Base-by-base conservation (phyloP, 176 grass and related monocot genomes). In the Juncus effusus region DNA sequence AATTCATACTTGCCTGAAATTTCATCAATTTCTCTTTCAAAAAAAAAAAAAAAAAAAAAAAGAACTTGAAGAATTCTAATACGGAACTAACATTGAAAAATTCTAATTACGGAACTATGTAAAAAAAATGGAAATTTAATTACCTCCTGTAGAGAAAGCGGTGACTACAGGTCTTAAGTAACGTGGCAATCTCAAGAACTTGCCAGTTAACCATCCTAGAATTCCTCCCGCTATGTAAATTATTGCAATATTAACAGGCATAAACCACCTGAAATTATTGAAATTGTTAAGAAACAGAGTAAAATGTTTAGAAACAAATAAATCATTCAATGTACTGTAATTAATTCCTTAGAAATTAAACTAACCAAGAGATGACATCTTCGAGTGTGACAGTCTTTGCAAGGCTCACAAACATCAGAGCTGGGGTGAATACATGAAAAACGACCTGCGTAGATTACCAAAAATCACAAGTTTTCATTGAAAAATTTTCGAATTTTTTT, bases 161-260 rank as follows among this genome's bases (percentile, higher is more conserved):
- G 83, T 82, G 16, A 97, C 78, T 5, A 97, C 67, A 54, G 80
- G 77, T 49, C 71, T 60, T 2, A 97, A 82, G 70, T 97, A 79
- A 3, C 6, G 59, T 5, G 85, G 80, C 15, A 89, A 79, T 35
- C 68, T 92, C 60, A 97, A 56, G 10, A 89, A 71, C 37, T 80
- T 86, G 14, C 77, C 87, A 4, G 75, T 70, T 54, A 92, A 77
- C 94, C 94, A 97, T 0, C 94, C 88, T 1, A 97, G 85, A 70
- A 69, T 13, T 40, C 80, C 72, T 19, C 94, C 94, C 8, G 63
- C n/a, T 2, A 86, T 16, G 73, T 86, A 97, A 16, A 70, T 78
- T 77, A 97, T 86, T n/a, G 41, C 85, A 56, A 92, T 82, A 58
- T 97, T 97, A 12, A 97, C 60, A 1, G 88, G 94, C 94, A 97